Evolutionary conservation across 169 alveolate species (phyloP).

Genomic region (Plasmodium yoelii): DNA sequence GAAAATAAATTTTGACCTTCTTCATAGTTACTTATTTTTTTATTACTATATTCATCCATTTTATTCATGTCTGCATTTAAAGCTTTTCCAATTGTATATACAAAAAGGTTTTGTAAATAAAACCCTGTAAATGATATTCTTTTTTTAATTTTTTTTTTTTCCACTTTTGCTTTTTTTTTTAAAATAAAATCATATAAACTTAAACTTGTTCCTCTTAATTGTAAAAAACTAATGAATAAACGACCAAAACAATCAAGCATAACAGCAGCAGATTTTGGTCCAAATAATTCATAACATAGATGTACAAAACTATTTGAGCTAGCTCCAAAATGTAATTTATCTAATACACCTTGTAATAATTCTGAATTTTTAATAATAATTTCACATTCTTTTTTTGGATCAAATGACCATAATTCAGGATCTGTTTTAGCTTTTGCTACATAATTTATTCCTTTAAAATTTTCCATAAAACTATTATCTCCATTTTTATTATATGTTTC

Average conservation of each 20-base stretch:
- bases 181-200: conserved; percentile 95
- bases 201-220: conserved; percentile 95
- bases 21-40: not conserved
- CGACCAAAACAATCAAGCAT: conserved; percentile 93
- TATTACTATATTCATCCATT: conserved; percentile 17
- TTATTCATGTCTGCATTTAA: conserved; percentile 10
- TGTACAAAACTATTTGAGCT: conserved; percentile 96
- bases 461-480: conserved; percentile 77
- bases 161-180: conserved; percentile 87
- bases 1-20: not conserved
- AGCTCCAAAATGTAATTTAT: conserved; percentile 97
- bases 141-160: conserved; percentile 85
- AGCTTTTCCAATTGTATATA: conserved; percentile 70
- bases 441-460: conserved; percentile 84
- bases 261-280: conserved; percentile 94
- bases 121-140: conserved; percentile 81
- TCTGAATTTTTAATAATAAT: conserved; percentile 92
- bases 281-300: conserved; percentile 94
- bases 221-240: conserved; percentile 92
- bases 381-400: conserved; percentile 84
- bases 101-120: conserved; percentile 81
- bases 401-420: conserved; percentile 93
- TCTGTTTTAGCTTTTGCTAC: conserved; percentile 88
- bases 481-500: conserved; percentile 70
- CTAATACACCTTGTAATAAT: conserved; percentile 96